Evolutionary conservation across 169 alveolate species (phyloP).

Genomic region (Cryptosporidium muris): DNA sequence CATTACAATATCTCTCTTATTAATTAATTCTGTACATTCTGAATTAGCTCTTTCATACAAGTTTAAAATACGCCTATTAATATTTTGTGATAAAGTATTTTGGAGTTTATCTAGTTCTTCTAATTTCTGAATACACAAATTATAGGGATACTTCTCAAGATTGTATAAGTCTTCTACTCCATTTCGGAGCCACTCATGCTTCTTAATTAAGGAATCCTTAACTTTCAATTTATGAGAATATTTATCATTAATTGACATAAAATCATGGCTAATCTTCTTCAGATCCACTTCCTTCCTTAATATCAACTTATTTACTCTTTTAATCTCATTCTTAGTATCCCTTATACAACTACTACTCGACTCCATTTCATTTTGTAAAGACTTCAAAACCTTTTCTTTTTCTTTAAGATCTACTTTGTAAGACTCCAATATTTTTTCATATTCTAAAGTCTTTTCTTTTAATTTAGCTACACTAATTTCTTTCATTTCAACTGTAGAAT

Average conservation of each 20-base stretch:
- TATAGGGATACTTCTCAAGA: constrained; percentile 78
- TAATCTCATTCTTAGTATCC: constrained; percentile 74
- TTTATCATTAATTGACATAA: constrained; percentile 73
- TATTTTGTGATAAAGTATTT: constrained; percentile 83
- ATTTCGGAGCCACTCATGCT: constrained; percentile 38
- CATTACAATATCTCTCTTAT: constrained; percentile 87
- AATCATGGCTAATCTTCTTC: constrained; percentile 78
- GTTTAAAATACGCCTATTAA: constrained; percentile 92
- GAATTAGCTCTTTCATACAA: constrained; percentile 91
- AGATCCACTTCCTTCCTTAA: constrained; percentile 76
- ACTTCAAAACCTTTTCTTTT: constrained; percentile 62
- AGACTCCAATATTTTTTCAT: constrained; percentile 74
- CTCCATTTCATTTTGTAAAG: constrained; percentile 75
- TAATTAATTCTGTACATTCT: constrained; percentile 86
- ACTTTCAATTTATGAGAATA: constrained; percentile 75
- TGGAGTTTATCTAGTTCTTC: constrained; percentile 83
- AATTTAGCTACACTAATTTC: constrained; percentile 69
- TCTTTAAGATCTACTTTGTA: constrained; percentile 72
- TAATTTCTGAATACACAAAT: constrained; percentile 78
- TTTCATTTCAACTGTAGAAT: constrained; percentile 51
- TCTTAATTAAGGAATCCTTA: constrained; percentile 57
- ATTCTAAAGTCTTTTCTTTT: constrained; percentile 35
- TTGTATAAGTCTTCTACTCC: constrained; percentile 72
- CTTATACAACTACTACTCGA: constrained; percentile 75
- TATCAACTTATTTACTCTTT: constrained; percentile 74